Evolutionary conservation across 306 rosid genomes (phyloP).

Genomic region (Inga oerstediana): DNA sequence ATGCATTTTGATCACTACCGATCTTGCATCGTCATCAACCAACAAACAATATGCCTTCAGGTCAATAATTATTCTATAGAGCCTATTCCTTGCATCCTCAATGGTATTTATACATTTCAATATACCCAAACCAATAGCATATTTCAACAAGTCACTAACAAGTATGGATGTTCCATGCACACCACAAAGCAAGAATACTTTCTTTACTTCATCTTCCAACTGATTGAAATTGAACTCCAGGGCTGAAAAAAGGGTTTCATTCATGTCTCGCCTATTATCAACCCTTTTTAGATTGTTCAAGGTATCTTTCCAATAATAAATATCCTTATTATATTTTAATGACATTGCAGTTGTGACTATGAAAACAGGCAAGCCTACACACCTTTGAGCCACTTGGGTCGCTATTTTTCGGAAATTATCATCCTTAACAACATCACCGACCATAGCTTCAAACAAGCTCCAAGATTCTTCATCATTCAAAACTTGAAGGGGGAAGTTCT

Average conservation of each 20-base stretch:
- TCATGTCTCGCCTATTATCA: too few relatives aligned
- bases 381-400: neutral
- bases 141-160: neutral
- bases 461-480: neutral
- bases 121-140: neutral
- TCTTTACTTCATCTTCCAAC: neutral
- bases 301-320: neutral
- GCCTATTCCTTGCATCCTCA: neutral
- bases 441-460: neutral
- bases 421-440: neutral
- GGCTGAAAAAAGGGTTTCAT: neutral
- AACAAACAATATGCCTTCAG: neutral
- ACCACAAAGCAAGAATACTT: neutral
- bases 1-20: neutral
- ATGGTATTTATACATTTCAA: neutral
- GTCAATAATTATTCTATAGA: neutral
- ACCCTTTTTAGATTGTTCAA: neutral
- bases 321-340: neutral
- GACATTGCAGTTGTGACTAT: neutral
- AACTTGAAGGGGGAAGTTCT: neutral
- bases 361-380: neutral
- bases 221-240: neutral
- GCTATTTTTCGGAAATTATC: neutral
- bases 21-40: neutral
- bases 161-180: neutral